A percentile compares a stretch with the other conserved stretches of the same genome.
phyloP scores from a whole-genome alignment of 805 yeast species.

The Metschnikowia gelsemii region DNA sequence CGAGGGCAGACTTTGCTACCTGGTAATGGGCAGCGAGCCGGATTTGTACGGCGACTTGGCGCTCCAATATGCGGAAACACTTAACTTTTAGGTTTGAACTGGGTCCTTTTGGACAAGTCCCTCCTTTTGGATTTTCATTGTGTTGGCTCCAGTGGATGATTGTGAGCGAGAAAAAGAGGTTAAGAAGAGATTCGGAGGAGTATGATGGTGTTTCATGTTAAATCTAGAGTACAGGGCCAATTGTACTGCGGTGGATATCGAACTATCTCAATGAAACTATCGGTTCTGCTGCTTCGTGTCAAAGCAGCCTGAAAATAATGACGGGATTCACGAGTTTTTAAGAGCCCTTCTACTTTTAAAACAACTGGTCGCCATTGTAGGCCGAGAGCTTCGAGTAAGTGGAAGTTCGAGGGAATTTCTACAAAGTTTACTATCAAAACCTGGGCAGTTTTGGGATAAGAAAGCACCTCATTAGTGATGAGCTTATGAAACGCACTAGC shows the following conservation, averaged over 20 bases:
- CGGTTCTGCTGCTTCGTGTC: neutral
- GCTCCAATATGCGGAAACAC: slow-evolving; percentile 41
- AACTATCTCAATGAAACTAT: too few species aligned
- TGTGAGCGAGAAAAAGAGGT: too few species aligned
- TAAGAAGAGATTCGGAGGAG: too few species aligned
- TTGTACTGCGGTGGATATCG: too few species aligned
- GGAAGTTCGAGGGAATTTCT: slow-evolving; percentile 1
- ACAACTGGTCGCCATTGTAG: slow-evolving; percentile 2
- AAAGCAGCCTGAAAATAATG: slow-evolving; percentile 1
- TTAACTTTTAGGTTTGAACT: slow-evolving; percentile 31
- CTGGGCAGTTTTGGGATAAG: slow-evolving; percentile 1
- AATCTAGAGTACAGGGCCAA: too few species aligned
- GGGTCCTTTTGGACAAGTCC: too few species aligned
- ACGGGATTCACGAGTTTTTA: neutral
- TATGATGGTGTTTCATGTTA: too few species aligned
- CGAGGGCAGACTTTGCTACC: slow-evolving; percentile 35
- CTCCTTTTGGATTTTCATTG: too few species aligned
- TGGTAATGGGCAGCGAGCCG: slow-evolving; percentile 27
- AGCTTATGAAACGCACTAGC: neutral
- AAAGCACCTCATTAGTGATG: slow-evolving; percentile 1
- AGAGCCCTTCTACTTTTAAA: neutral
- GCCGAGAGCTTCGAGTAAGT: slow-evolving; percentile 5
- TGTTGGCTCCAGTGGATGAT: neutral
- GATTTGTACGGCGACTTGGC: slow-evolving; percentile 43
- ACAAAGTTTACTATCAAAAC: neutral